Evolutionary conservation across 108 stramenopile species (phyloP).

Genomic region (Cyclotella distinguenda): DNA sequence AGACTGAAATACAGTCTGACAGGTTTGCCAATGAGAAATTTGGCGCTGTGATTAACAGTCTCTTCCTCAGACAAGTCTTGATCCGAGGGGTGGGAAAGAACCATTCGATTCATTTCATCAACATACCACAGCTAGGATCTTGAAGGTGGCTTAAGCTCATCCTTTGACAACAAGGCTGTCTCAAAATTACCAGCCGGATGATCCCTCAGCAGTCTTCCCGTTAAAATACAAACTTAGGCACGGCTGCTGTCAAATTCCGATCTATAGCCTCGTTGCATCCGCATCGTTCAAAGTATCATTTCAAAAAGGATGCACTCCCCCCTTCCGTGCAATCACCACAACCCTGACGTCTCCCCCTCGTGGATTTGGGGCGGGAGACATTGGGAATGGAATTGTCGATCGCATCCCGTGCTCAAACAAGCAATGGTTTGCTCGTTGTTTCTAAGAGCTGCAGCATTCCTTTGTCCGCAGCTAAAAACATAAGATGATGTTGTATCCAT

Average conservation of each 20-base stretch:
- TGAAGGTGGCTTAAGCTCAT: constrained; percentile 27
- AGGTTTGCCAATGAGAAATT: constrained; percentile 66
- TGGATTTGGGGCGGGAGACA: no score
- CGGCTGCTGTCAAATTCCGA: constrained; percentile 34
- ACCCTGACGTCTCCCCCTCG: no score
- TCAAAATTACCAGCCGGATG: constrained; percentile 28
- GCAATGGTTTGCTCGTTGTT: no score
- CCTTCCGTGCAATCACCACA: no score
- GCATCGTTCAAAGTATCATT: no score
- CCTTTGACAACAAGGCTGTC: background rate
- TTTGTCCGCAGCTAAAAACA: no score
- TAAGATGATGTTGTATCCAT: no score
- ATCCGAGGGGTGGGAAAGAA: constrained; percentile 1
- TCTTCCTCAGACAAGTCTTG: background rate
- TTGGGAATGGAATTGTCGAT: no score
- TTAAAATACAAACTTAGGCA: constrained; percentile 39
- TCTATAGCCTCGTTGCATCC: no score
- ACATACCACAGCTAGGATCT: constrained; percentile 46
- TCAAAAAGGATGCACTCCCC: no score
- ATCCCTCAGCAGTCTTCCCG: constrained; percentile 47
- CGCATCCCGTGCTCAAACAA: no score
- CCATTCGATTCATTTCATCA: constrained; percentile 30
- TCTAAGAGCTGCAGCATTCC: no score
- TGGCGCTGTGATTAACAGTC: constrained; percentile 14
- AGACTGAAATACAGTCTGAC: constrained; percentile 64